Evolutionary conservation across 306 rosid species (phyloP).

Genomic region (Cucumis cinereus): DNA sequence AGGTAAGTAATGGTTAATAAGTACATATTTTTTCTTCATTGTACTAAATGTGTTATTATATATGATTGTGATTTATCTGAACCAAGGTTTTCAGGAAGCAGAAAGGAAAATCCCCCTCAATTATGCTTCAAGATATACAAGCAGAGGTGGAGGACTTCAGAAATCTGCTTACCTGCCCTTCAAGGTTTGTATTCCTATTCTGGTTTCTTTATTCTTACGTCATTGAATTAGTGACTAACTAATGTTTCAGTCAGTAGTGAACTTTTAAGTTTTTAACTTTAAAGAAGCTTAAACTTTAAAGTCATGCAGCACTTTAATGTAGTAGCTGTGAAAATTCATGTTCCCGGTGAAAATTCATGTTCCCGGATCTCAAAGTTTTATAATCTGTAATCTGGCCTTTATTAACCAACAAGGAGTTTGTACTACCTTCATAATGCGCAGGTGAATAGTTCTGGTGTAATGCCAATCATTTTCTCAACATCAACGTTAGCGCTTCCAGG

Average conservation of each 20-base stretch:
- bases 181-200: conserved; percentile 42
- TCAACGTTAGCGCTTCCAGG: conserved; percentile 94
- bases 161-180: conserved; percentile 89
- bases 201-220: conserved; percentile 9
- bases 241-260: not conserved
- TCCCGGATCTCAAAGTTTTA: not conserved
- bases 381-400: not conserved
- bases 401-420: not conserved
- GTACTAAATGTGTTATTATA: conserved; percentile 6
- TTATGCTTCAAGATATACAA: conserved; percentile 81
- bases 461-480: conserved; percentile 93
- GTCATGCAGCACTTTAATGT: not conserved
- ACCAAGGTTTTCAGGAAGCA: conserved; percentile 73
- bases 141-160: conserved; percentile 65
- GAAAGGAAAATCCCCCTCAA: conserved; percentile 94
- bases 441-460: conserved; percentile 97
- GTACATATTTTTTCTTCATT: conserved; percentile 6
- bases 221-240: not conserved
- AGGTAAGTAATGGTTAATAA: conserved; percentile 43
- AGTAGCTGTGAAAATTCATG: not conserved
- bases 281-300: not conserved
- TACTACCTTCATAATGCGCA: conserved; percentile 24
- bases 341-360: not conserved
- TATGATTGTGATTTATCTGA: conserved; percentile 18
- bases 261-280: not conserved